These are phyloP conservation scores for Populus hybrid DNA, from an alignment of 441 rosid genomes.

Conservation along the genomic window DNA sequence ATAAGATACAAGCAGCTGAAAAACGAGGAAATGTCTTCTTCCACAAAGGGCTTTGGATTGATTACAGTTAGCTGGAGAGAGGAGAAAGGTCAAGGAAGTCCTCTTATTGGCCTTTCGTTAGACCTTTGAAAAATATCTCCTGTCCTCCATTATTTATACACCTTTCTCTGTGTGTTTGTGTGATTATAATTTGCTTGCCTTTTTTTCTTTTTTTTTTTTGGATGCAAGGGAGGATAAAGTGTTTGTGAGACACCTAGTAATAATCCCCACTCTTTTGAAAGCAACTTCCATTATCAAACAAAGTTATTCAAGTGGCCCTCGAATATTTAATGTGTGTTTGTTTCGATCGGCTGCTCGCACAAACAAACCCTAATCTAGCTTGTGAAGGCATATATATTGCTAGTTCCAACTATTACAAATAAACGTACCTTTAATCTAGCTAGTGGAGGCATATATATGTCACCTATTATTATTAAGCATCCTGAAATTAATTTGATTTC, in stretches of 20 bases:
- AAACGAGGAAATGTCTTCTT: conserved; percentile 38
- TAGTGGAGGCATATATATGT: too few relatives aligned
- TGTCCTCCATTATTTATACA: neutral
- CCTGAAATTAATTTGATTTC: too few relatives aligned
- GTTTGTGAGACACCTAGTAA: neutral
- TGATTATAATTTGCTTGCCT: neutral
- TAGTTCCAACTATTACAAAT: too few relatives aligned
- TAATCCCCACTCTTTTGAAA: neutral
- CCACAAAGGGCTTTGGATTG: conserved; percentile 10
- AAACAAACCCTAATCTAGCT: too few relatives aligned
- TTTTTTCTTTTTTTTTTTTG: neutral
- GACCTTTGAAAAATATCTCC: neutral
- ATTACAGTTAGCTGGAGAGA: neutral
- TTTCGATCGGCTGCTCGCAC: too few relatives aligned
- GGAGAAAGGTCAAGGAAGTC: conserved; percentile 6
- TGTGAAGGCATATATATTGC: too few relatives aligned
- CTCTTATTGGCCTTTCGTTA: neutral
- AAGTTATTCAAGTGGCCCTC: neutral
- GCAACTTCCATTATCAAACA: neutral
- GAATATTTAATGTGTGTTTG: too few relatives aligned
- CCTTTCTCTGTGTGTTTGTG: neutral
- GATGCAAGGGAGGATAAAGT: neutral
- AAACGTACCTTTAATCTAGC: too few relatives aligned
- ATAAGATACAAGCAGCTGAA: conserved; percentile 20
- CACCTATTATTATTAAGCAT: too few relatives aligned